Conservation (phyloP, 768 basidiomycete genomes). For the Boletus pseudo-olivaceus region DNA sequence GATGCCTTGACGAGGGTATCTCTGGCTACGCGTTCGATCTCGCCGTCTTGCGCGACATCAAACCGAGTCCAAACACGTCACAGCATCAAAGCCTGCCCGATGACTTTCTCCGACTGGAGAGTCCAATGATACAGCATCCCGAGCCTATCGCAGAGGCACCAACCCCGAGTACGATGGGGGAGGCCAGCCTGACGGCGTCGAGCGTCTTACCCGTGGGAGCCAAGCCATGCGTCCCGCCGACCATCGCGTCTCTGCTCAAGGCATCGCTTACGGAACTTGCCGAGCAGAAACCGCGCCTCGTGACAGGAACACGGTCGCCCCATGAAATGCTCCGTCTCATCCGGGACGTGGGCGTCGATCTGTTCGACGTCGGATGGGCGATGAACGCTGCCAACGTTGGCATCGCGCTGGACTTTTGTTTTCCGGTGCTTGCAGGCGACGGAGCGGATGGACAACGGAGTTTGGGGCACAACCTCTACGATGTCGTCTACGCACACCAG, state of each 20-base stretch:
- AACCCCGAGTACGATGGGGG: slow-evolving; percentile 6
- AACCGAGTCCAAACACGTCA: slow-evolving; percentile 11
- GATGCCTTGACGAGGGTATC: slow-evolving; percentile 64
- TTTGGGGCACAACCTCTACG: slow-evolving; percentile 75
- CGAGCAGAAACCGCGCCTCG: slow-evolving; percentile 56
- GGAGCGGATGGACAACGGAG: neutral
- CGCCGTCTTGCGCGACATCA: slow-evolving; percentile 39
- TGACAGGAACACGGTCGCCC: slow-evolving; percentile 54
- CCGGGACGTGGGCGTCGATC: slow-evolving; percentile 61
- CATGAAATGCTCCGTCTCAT: slow-evolving; percentile 75
- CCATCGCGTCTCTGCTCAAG: slow-evolving; percentile 44
- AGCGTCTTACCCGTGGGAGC: neutral
- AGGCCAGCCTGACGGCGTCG: neutral
- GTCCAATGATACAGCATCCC: slow-evolving; percentile 15
- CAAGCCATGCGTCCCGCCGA: neutral
- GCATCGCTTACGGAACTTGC: slow-evolving; percentile 60
- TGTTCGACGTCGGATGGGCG: slow-evolving; percentile 75
- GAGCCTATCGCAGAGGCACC: slow-evolving; percentile 1
- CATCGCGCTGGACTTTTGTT: slow-evolving; percentile 74
- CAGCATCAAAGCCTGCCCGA: slow-evolving; percentile 13
- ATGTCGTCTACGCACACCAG: slow-evolving; percentile 52
- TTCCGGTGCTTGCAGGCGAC: slow-evolving; percentile 43
- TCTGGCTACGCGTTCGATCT: slow-evolving; percentile 72
- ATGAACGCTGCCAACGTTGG: slow-evolving; percentile 65
- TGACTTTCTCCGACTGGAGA: slow-evolving; percentile 13